These are phyloP conservation scores for Alternaria brassicicola DNA, from an alignment of 2,329 filamentous ascomycete species.

Conservation along the genomic window DNA sequence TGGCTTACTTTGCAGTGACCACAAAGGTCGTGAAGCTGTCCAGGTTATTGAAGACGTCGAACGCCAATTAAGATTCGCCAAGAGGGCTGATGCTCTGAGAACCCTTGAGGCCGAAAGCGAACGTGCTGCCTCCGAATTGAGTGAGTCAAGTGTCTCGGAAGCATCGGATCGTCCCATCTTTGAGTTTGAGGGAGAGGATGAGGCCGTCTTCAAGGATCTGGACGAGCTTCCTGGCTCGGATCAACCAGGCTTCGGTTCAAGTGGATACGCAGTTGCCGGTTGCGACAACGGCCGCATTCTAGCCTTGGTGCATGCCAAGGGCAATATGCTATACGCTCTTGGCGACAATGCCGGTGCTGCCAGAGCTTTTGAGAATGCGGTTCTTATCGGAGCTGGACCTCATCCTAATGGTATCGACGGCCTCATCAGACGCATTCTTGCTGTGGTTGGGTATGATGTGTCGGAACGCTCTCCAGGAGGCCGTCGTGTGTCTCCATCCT, in stretches of 20 bases:
- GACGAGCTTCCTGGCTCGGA: conserved; percentile 50
- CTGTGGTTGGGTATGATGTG: conserved; percentile 61
- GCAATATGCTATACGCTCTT: conserved; percentile 94
- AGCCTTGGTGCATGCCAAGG: conserved; percentile 93
- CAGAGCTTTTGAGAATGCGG: conserved; percentile 90
- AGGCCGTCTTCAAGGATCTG: conserved; percentile 48
- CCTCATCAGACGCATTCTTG: conserved; percentile 78
- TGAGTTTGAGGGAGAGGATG: conserved; percentile 57
- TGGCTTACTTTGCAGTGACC: conserved; percentile 79
- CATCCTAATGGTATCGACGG: conserved; percentile 72
- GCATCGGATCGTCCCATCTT: conserved; percentile 63
- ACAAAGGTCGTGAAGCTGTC: conserved; percentile 83
- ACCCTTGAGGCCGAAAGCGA: conserved; percentile 64
- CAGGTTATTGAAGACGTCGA: conserved; percentile 87
- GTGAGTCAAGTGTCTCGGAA: conserved; percentile 60
- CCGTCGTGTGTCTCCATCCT: conserved; percentile 40
- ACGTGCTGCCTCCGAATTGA: conserved; percentile 64
- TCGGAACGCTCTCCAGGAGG: conserved; percentile 44
- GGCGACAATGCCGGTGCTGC: conserved; percentile 83
- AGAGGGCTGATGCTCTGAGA: conserved; percentile 55
- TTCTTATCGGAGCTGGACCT: conserved; percentile 82
- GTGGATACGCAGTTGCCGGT: conserved; percentile 83
- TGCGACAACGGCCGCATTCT: conserved; percentile 91
- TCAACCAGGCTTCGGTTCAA: conserved; percentile 70
- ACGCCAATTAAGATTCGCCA: conserved; percentile 64